Evolutionary conservation across 192 early-diverging fungal species (phyloP).

Genomic region (Haplosporangium gracile): DNA sequence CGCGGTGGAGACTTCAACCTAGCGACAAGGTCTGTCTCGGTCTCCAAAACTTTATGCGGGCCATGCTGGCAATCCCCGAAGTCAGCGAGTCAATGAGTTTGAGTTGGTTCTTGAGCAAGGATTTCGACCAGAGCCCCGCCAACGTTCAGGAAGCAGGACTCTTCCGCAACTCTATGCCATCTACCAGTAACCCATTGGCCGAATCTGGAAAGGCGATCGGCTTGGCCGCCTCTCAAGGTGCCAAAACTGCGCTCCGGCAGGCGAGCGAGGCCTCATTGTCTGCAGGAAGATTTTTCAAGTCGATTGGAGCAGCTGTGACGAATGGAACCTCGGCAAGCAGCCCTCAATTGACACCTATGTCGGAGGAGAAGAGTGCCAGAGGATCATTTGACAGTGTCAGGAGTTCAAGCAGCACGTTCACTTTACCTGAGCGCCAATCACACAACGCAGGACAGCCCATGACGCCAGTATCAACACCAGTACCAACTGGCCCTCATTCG

Average conservation of each 20-base stretch:
- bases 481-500: not conserved
- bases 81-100: conserved; percentile 24
- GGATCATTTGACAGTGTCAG: conserved; percentile 46
- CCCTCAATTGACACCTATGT: not conserved
- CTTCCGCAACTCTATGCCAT: not conserved
- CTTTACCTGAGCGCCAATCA: conserved; percentile 15
- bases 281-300: conserved; percentile 53
- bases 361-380: conserved; percentile 16
- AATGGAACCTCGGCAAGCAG: conserved; percentile 1
- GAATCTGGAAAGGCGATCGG: conserved; percentile 26
- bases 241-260: conserved; percentile 39
- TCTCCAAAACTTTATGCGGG: conserved; percentile 28
- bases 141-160: conserved; percentile 5
- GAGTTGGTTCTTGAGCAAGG: conserved; percentile 47
- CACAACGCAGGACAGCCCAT: not conserved
- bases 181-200: conserved; percentile 1
- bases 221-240: conserved; percentile 33
- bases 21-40: conserved; percentile 53
- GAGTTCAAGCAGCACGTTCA: conserved; percentile 24
- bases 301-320: conserved; percentile 25
- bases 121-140: conserved; percentile 25
- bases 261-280: conserved; percentile 49
- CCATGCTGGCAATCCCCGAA: conserved; percentile 44
- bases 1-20: conserved; percentile 49
- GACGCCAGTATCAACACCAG: not conserved